Conservation (phyloP, 495 filamentous ascomycete species). For the Parathielavia appendiculata region DNA sequence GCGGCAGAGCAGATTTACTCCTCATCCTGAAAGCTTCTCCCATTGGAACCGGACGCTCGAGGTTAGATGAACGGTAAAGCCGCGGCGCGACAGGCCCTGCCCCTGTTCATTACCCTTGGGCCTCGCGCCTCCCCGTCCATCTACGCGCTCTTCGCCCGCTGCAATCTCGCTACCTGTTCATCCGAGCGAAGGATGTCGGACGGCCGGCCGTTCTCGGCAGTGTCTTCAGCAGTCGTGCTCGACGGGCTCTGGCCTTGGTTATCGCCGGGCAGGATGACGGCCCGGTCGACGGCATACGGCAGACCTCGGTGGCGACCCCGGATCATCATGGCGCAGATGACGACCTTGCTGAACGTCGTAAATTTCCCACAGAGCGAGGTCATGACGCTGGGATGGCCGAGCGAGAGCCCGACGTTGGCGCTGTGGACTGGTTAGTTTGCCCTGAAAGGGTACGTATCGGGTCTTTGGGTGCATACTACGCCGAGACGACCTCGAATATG, state of each 20-base stretch:
- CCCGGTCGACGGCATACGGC: conserved; percentile 80
- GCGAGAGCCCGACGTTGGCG: conserved; percentile 78
- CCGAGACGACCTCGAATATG: conserved; percentile 82
- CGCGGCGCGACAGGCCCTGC: no score
- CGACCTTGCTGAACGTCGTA: conserved; percentile 66
- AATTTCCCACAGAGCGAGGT: conserved; percentile 76
- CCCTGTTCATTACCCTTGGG: no score
- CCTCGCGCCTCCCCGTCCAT: no score
- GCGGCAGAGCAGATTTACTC: no score
- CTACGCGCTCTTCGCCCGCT: no score
- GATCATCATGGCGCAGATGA: conserved; percentile 87
- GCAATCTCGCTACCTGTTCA: no score
- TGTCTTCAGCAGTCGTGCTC: no score
- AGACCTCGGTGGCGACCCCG: conserved; percentile 89
- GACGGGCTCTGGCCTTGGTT: background rate
- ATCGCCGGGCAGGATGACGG: conserved; percentile 75
- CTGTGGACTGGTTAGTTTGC: conserved; percentile 6
- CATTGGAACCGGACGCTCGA: no score
- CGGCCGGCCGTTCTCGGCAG: no score
- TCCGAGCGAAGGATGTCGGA: no score
- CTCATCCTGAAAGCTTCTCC: no score
- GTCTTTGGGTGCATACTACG: conserved; percentile 52
- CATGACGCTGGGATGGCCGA: conserved; percentile 68
- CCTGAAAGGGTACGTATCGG: background rate
- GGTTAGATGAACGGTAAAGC: no score